Conservation (phyloP, 192 early-diverging fungal species). For the Podila horticola region DNA sequence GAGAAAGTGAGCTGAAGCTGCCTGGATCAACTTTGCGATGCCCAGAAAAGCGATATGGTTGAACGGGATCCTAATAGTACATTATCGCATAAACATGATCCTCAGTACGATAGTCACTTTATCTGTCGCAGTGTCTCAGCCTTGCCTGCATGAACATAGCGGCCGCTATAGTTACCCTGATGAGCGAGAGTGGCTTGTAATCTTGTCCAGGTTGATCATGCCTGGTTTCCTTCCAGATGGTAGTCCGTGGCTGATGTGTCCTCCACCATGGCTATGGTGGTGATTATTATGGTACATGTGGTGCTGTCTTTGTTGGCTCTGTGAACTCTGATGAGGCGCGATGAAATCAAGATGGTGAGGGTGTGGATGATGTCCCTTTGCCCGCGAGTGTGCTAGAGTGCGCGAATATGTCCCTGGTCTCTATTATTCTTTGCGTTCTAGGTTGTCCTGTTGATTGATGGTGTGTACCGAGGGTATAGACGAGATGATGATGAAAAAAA, state of each 20-base stretch:
- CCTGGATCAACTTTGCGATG: constrained; percentile 43
- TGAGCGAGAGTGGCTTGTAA: constrained; percentile 34
- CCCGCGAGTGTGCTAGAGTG: no score
- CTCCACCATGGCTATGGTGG: constrained; percentile 12
- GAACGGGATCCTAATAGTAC: constrained; percentile 29
- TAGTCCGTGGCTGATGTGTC: not conserved
- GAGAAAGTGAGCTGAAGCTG: constrained; percentile 38
- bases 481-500: not conserved
- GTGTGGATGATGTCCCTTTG: not conserved
- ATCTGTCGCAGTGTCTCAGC: no score
- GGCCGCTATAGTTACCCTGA: constrained; percentile 18
- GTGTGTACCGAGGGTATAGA: not conserved
- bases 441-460: no score
- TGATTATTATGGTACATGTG: constrained; percentile 11
- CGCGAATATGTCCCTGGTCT: no score
- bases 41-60: constrained; percentile 52
- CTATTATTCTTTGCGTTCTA: no score
- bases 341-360: not conserved
- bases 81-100: not conserved
- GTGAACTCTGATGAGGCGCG: no score
- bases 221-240: constrained; percentile 28
- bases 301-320: constrained; percentile 2
- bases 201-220: constrained; percentile 52
- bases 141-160: no score
- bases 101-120: no score